Evolutionary conservation across 2,329 filamentous ascomycete species (phyloP).

Genomic region (Neofusicoccum umdonicola): DNA sequence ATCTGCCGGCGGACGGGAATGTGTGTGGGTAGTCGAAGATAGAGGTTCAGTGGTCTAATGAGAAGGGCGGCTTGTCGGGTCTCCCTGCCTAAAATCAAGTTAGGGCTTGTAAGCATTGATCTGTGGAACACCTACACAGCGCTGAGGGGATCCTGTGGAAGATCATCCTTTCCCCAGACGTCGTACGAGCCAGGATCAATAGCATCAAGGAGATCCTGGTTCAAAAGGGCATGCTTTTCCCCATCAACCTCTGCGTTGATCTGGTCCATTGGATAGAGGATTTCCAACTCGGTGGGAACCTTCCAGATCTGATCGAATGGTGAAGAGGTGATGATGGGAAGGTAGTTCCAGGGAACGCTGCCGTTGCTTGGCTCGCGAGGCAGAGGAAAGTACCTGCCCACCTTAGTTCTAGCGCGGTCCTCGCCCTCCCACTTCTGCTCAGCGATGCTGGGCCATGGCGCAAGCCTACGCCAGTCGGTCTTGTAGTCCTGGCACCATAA

Average conservation of each 20-base stretch:
- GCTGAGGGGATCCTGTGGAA: background rate
- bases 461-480: conserved; percentile 31
- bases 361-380: conserved; percentile 43
- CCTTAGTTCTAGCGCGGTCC: conserved; percentile 43
- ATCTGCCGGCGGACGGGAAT: background rate
- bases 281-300: conserved; percentile 37
- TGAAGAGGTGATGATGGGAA: conserved; percentile 37
- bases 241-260: conserved; percentile 18
- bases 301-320: conserved; percentile 38
- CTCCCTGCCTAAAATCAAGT: background rate
- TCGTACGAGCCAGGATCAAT: conserved; percentile 16
- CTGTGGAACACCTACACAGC: background rate
- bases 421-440: conserved; percentile 50
- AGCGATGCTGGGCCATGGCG: conserved; percentile 40
- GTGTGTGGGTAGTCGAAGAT: background rate
- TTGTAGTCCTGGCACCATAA: conserved; percentile 36
- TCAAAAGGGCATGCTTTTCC: conserved; percentile 17
- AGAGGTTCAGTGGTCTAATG: background rate
- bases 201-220: conserved; percentile 18
- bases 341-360: conserved; percentile 43
- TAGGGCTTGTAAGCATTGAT: background rate
- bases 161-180: conserved; percentile 6
- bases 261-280: conserved; percentile 38
- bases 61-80: background rate
- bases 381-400: conserved; percentile 43